Base-by-base conservation (phyloP, 2,329 filamentous ascomycete genomes). In the Colletotrichum falcatum region DNA sequence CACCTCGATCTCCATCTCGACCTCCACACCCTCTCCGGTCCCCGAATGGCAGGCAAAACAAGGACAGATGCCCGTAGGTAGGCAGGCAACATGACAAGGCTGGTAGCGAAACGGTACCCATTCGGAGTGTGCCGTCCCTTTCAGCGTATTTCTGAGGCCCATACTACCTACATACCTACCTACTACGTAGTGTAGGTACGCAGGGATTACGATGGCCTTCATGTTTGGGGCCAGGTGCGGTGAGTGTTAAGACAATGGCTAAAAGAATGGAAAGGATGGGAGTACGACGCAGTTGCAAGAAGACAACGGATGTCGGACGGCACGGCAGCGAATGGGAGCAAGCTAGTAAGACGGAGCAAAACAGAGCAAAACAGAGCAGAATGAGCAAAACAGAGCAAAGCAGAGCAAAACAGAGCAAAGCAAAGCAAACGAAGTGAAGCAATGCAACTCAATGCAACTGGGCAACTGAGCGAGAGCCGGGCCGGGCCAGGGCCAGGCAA, bases 161-260 rank as follows among this genome's bases (percentile, higher is more conserved):
- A 33, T 33, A n/a, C n/a, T n/a, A n/a, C n/a, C n/a, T n/a, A n/a
- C n/a, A n/a, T n/a, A n/a, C n/a, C n/a, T n/a, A n/a, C n/a, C n/a
- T n/a, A n/a, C 30, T 53, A 46, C 14, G 14, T 37, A 28, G 46
- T 51, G 30, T 28, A 33, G 18, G n/a, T 44, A 44, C 44, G 16
- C 18, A 49, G 35, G 44, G 44, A 35, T 30, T 37, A 37, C 14
- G 63, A 33, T 56, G 55, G 63, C 67, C 37, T 67, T 58, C 33
- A 58, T 67, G 56, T 23, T 70, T 67, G 39, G 35, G 64, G 64
- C 35, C 35, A 70, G 56, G 44, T 67, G 64, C 42, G 51, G 63
- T 61, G 66, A 16, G 56, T 61, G 62, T 63, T 61, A 56, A 61
- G 62, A 70, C 55, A 61, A 35, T 16, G 48, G 30, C 66, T 56